Evolutionary conservation across 2,329 filamentous ascomycete genomes (phyloP).

Genomic region (Cryphonectria carpinicola): DNA sequence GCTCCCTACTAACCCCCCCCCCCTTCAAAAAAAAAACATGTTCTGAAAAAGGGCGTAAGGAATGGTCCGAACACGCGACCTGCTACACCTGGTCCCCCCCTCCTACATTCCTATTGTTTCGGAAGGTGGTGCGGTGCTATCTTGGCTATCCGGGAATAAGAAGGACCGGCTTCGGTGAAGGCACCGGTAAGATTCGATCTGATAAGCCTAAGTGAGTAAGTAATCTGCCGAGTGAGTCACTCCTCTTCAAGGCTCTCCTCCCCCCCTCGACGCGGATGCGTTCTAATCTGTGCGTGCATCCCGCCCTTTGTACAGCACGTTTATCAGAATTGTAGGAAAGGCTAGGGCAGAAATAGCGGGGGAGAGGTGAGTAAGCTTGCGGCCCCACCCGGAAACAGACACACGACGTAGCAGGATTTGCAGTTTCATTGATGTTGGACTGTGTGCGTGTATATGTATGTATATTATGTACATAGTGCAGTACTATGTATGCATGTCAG

Average conservation of each 20-base stretch:
- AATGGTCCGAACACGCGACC: background rate
- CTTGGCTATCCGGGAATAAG: background rate
- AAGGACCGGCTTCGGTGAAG: background rate
- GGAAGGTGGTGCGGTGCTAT: background rate
- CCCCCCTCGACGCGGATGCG: background rate
- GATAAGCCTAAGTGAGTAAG: background rate
- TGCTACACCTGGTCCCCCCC: background rate
- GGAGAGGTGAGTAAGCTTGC: background rate
- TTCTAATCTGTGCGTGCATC: background rate
- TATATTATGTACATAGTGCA: no score
- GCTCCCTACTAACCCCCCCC: background rate
- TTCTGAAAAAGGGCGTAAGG: background rate
- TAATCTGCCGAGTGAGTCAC: background rate
- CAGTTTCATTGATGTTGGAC: background rate
- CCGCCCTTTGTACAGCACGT: constrained; percentile 1
- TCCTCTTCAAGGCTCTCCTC: background rate
- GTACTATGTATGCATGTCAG: background rate
- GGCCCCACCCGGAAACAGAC: background rate
- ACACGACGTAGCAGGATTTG: background rate
- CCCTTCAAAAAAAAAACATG: background rate
- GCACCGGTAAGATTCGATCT: background rate
- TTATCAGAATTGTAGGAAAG: background rate
- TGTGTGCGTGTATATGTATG: background rate
- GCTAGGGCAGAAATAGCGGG: background rate
- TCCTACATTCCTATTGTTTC: background rate